Evolutionary conservation across 345 rosid genomes (phyloP).

Genomic region (Citrus cavaleriei): DNA sequence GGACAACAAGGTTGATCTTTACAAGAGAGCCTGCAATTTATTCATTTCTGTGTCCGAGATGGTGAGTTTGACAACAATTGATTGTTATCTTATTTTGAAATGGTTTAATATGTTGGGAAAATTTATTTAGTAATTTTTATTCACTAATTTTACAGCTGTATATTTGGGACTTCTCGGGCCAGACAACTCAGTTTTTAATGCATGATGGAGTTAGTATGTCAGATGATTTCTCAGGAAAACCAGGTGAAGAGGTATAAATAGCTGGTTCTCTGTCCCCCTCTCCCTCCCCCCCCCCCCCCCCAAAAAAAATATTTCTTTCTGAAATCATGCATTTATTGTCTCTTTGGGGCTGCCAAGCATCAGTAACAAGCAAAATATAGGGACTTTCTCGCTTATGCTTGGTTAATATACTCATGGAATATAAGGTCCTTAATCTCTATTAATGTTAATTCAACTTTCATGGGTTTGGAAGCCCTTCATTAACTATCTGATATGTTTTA

Average conservation of each 20-base stretch:
- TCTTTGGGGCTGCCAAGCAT: not conserved
- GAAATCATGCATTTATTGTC: not conserved
- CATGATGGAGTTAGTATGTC: slow-evolving; percentile 28
- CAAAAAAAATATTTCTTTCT: not conserved
- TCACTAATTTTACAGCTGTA: slow-evolving; percentile 40
- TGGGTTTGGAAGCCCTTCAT: not conserved
- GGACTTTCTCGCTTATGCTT: not conserved
- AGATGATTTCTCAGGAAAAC: slow-evolving; percentile 26
- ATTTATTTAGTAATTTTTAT: not conserved
- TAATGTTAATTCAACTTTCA: not conserved
- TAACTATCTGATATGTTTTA: slow-evolving; percentile 4
- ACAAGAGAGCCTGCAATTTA: slow-evolving; percentile 50
- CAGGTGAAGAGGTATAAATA: slow-evolving; percentile 47
- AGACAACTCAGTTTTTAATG: slow-evolving; percentile 36
- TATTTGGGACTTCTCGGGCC: slow-evolving; percentile 68
- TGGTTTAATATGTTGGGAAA: not conserved
- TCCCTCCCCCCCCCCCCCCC: too few relatives aligned
- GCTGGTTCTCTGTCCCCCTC: not conserved
- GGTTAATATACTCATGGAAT: not conserved
- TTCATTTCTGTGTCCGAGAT: slow-evolving; percentile 38
- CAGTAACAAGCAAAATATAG: not conserved
- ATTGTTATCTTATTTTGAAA: not conserved
- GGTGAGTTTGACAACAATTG: slow-evolving; percentile 35
- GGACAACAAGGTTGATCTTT: slow-evolving; percentile 47
- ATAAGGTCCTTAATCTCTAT: not conserved